Conservation (phyloP, 2,329 filamentous ascomycete species). For the Diaporthe vexans region DNA sequence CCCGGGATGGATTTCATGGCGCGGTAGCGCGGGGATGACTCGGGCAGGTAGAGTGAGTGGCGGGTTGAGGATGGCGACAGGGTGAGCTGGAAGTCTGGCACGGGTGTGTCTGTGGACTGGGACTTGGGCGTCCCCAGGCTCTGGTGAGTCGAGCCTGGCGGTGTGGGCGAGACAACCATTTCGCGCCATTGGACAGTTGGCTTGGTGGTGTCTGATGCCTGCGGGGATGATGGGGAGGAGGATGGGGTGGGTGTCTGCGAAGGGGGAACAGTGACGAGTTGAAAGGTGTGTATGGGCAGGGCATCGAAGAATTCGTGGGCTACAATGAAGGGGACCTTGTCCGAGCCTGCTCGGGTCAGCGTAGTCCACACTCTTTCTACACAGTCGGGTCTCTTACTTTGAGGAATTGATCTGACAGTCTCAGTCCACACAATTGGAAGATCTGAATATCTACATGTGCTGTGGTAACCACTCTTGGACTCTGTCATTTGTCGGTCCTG, state of each 20-base stretch:
- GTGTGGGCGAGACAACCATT: slow-evolving; percentile 80
- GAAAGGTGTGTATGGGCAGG: slow-evolving; percentile 94
- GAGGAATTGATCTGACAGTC: slow-evolving; percentile 85
- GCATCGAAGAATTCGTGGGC: slow-evolving; percentile 99
- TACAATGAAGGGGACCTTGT: slow-evolving; percentile 89
- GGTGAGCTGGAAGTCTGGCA: slow-evolving; percentile 90
- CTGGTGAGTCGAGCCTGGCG: slow-evolving; percentile 66
- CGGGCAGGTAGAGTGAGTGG: slow-evolving; percentile 87
- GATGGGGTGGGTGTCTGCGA: slow-evolving; percentile 49
- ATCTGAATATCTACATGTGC: slow-evolving; percentile 80
- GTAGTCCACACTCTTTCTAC: not conserved
- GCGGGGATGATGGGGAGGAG: slow-evolving; percentile 55
- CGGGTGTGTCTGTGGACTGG: slow-evolving; percentile 62
- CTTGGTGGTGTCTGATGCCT: slow-evolving; percentile 53
- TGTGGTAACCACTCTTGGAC: slow-evolving; percentile 80
- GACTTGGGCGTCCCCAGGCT: slow-evolving; percentile 68
- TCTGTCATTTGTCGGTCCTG: slow-evolving; percentile 75
- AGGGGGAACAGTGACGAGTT: slow-evolving; percentile 71
- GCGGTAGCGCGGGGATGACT: slow-evolving; percentile 83
- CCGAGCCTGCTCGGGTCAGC: slow-evolving; percentile 61
- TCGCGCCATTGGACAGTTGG: slow-evolving; percentile 80
- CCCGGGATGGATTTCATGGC: slow-evolving; percentile 76
- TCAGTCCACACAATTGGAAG: slow-evolving; percentile 92
- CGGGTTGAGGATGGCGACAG: slow-evolving; percentile 82
- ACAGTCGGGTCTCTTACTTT: slow-evolving; percentile 61